These are phyloP conservation scores for Irpex sp. DNA, from an alignment of 1,284 basidiomycete genomes.

Conservation along the genomic window DNA sequence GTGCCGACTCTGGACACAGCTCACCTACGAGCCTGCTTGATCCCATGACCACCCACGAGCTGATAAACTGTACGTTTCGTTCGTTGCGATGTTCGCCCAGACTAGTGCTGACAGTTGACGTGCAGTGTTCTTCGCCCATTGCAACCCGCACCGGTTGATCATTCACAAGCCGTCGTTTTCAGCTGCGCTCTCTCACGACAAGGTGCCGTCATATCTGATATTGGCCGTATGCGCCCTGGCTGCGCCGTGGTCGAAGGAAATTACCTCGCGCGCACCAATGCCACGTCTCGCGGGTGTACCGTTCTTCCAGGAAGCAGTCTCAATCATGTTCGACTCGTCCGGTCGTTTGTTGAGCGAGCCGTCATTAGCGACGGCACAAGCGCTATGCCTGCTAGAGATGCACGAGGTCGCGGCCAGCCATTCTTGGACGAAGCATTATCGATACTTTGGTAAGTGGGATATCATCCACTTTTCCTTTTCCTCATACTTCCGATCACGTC, in stretches of 20 bases:
- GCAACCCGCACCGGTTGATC: conserved; percentile 66
- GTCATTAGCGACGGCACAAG: conserved; percentile 61
- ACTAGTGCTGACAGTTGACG: background rate
- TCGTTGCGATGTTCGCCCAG: conserved; percentile 1
- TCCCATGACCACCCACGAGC: conserved; percentile 59
- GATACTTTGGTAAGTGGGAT: conserved; percentile 29
- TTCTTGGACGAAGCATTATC: conserved; percentile 31
- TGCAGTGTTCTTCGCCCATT: conserved; percentile 75
- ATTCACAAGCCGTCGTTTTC: conserved; percentile 74
- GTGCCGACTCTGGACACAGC: conserved; percentile 15
- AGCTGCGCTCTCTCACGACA: conserved; percentile 53
- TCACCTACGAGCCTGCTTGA: conserved; percentile 36
- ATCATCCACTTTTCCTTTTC: background rate
- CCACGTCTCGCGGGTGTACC: conserved; percentile 61
- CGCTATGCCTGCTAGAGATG: conserved; percentile 63
- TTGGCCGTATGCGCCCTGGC: conserved; percentile 70
- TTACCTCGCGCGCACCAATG: conserved; percentile 50
- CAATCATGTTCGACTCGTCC: conserved; percentile 62
- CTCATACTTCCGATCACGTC: conserved; percentile 5
- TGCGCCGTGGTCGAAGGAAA: conserved; percentile 64
- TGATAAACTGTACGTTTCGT: conserved; percentile 58
- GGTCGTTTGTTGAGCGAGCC: conserved; percentile 52
- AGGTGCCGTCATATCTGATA: conserved; percentile 62
- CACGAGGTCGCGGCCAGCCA: conserved; percentile 50
- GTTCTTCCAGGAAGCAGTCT: conserved; percentile 64